Conservation (phyloP, 176 grass and related monocot genomes). For the Canna indica region DNA sequence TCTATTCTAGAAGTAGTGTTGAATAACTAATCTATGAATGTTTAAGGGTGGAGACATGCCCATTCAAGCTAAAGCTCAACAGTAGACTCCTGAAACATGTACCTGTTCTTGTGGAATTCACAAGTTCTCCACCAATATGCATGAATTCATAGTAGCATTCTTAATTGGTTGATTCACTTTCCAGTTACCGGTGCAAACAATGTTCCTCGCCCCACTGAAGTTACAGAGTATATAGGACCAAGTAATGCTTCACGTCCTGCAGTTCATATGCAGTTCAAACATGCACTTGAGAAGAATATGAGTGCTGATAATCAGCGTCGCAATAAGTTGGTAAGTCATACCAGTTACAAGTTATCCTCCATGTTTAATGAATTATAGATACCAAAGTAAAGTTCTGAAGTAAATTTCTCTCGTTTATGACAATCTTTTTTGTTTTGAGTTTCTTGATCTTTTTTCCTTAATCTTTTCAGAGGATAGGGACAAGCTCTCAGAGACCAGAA, state of each 20-base stretch:
- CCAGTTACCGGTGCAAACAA: conserved; percentile 35
- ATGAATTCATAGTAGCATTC: neutral
- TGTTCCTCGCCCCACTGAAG: conserved; percentile 28
- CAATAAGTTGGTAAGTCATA: conserved; percentile 38
- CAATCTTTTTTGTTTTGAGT: neutral
- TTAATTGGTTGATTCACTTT: conserved; percentile 5
- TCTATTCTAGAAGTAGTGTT: too few relatives aligned
- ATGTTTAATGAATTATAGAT: neutral
- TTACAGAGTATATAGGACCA: conserved; percentile 29
- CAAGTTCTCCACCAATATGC: neutral
- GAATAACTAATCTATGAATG: too few relatives aligned
- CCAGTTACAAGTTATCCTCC: neutral
- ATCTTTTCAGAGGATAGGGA: conserved; percentile 32
- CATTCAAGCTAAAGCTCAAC: neutral
- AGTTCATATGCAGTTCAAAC: conserved; percentile 49
- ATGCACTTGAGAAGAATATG: conserved; percentile 21
- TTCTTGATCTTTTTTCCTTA: neutral
- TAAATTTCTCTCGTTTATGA: neutral
- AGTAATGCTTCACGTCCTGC: conserved; percentile 33
- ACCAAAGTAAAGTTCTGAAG: neutral
- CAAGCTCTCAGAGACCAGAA: conserved; percentile 29
- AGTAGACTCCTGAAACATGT: neutral
- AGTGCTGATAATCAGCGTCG: conserved; percentile 20
- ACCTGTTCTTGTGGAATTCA: neutral
- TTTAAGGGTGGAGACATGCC: too few relatives aligned